A percentile compares a stretch with the other conserved stretches of the same genome.
Evolutionary conservation across 2,329 filamentous ascomycete species (phyloP).

Genomic region (Phoma herbarum): DNA sequence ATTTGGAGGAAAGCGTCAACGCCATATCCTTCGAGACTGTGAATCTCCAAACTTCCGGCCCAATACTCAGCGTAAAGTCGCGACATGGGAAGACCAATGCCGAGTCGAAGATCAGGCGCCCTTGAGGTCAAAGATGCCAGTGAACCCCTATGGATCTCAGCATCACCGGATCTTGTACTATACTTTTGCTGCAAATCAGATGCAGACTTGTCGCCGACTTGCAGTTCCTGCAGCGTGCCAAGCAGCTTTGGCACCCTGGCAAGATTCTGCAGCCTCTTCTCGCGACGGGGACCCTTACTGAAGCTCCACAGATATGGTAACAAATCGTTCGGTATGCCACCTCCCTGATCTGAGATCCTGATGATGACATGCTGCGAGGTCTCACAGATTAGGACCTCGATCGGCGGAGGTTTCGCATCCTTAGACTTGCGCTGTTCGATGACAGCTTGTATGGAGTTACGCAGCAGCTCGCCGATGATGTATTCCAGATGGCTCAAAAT

Average conservation of each 20-base stretch:
- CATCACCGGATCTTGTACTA: conserved; percentile 32
- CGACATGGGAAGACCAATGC: conserved; percentile 93
- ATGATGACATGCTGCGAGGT: conserved; percentile 95
- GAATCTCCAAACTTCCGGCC: conserved; percentile 89
- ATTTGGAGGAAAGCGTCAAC: conserved; percentile 97
- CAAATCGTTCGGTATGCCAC: conserved; percentile 85
- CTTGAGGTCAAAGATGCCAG: conserved; percentile 81
- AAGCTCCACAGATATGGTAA: conserved; percentile 96
- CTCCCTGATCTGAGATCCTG: conserved; percentile 92
- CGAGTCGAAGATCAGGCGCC: conserved; percentile 85
- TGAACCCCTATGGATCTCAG: conserved; percentile 63
- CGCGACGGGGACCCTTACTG: conserved; percentile 85
- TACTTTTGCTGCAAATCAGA: conserved; percentile 30
- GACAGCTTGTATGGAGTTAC: conserved; percentile 93
- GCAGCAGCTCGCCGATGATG: conserved; percentile 91
- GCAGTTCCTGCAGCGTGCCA: conserved; percentile 89
- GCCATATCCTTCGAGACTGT: conserved; percentile 94
- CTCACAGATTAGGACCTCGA: conserved; percentile 94
- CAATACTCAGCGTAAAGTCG: conserved; percentile 97
- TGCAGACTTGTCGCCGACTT: conserved; percentile 43
- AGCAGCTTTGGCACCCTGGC: conserved; percentile 88
- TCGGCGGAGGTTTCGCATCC: conserved; percentile 72
- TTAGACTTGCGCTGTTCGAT: conserved; percentile 73
- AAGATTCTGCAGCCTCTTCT: conserved; percentile 83
- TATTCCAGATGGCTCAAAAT: conserved; percentile 97